Evolutionary conservation across 2,329 filamentous ascomycete species (phyloP), one percentile per base, ranked within the genome.

Genomic region (Hypoxylon sp.): DNA sequence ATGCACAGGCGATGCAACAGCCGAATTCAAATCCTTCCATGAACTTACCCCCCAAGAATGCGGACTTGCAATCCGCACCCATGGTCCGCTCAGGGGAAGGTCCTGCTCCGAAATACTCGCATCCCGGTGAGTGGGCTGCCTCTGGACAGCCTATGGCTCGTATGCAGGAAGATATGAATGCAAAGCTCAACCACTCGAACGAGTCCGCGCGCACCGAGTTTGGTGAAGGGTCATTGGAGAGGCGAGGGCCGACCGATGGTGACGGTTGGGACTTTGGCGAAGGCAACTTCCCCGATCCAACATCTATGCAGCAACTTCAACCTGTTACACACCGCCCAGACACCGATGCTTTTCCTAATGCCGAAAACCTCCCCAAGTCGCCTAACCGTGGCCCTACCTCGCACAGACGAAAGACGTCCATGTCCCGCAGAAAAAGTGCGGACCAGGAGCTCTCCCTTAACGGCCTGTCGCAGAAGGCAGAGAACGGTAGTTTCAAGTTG

Each of bases 191-290:
- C 64, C 82, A 83, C 54, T 77, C 79, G 2, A 80, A 78, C 11
- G 83, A 85, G 56, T 77, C 82, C 27, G 77, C 77, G 20, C 79
- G 78, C 14, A 72, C 79, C 46, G 82, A 84, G 40, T 79, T 81
- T n/a, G 63, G 78, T 20, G 82, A 82, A 49, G 82, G 84, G 40
- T 73, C 81, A 14, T 76, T 81, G 25, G 84, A 89, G 59, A 87
- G 90, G 76, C 79, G 79, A 25, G 75, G 77, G 1, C 76, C 79
- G 6, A 82, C 85, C 3, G 90, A 92, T 65, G 77, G 86, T 0
- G 95, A 97, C 76, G 93, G 88, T 7, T 99, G 96, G 96, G 95
- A 97, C 76, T 99, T 99, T 73, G 93, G 95, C 60, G 94, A 98
- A 65, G 86, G 89, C 7, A 84, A 86, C n/a, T 88, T 90, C 58